phyloP scores from a whole-genome alignment of 208 protist genomes.

The Wallacemonas sp. region DNA sequence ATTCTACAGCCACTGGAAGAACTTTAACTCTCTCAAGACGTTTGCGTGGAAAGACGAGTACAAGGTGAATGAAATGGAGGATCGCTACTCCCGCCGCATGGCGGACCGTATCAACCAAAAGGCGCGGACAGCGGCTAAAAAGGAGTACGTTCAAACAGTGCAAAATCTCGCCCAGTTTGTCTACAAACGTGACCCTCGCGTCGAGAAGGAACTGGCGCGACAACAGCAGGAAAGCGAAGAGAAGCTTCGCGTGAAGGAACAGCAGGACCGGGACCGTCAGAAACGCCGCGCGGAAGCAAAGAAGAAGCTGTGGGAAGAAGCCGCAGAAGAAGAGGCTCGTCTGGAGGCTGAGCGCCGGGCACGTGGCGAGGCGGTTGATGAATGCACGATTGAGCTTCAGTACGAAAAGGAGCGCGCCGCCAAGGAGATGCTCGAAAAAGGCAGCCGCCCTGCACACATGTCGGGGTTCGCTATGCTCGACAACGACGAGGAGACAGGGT shows the following conservation, averaged over 20 bases:
- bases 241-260: slow-evolving; percentile 54
- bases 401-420: slow-evolving; percentile 81
- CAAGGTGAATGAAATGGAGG: slow-evolving; percentile 89
- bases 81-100: slow-evolving; percentile 81
- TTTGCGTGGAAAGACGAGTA: slow-evolving; percentile 92
- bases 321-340: slow-evolving; percentile 75
- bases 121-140: slow-evolving; percentile 67
- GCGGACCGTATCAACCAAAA: slow-evolving; percentile 89
- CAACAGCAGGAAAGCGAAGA: slow-evolving; percentile 58
- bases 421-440: slow-evolving; percentile 54
- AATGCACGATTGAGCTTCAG: slow-evolving; percentile 73
- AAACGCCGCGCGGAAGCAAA: slow-evolving; percentile 68
- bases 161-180: slow-evolving; percentile 75
- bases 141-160: slow-evolving; percentile 85
- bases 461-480: slow-evolving; percentile 78
- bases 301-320: slow-evolving; percentile 77
- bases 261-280: slow-evolving; percentile 51
- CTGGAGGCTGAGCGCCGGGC: slow-evolving; percentile 68
- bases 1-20: slow-evolving; percentile 88
- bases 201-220: slow-evolving; percentile 55
- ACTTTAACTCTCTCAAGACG: slow-evolving; percentile 81
- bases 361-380: slow-evolving; percentile 74
- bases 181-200: slow-evolving; percentile 84
- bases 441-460: slow-evolving; percentile 16
- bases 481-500: slow-evolving; percentile 27